A percentile compares a stretch with the other conserved stretches of the same genome.
Conservation (phyloP, 2,329 filamentous ascomycete species). For the Botrytis hyacinthi region DNA sequence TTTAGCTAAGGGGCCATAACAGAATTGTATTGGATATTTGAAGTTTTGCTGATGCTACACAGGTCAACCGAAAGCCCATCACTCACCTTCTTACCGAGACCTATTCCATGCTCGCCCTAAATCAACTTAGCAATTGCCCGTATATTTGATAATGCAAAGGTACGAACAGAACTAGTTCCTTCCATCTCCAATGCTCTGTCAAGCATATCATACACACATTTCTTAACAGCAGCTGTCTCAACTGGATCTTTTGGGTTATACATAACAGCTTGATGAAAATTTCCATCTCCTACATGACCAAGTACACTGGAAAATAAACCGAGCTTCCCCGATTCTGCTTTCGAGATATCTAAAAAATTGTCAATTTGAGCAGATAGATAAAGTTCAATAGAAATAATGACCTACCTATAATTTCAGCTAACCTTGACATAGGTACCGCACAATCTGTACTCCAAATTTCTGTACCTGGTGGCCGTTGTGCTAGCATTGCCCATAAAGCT, state of each 20-base stretch:
- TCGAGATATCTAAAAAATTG: slow-evolving; percentile 57
- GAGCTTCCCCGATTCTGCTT: slow-evolving; percentile 73
- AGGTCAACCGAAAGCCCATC: slow-evolving; percentile 45
- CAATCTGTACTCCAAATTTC: slow-evolving; percentile 77
- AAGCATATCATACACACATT: slow-evolving; percentile 83
- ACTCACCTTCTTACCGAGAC: slow-evolving; percentile 78
- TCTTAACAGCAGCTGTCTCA: slow-evolving; percentile 71
- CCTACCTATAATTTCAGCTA: slow-evolving; percentile 65
- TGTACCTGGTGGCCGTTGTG: slow-evolving; percentile 61
- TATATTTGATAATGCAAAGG: not conserved
- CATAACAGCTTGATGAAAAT: slow-evolving; percentile 90
- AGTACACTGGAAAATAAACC: slow-evolving; percentile 81
- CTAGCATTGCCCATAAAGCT: slow-evolving; percentile 75
- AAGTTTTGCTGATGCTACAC: slow-evolving; percentile 32
- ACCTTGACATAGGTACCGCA: slow-evolving; percentile 71
- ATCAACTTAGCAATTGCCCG: slow-evolving; percentile 18
- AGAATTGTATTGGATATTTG: not conserved
- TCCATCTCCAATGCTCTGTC: slow-evolving; percentile 86
- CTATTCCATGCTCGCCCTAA: slow-evolving; percentile 76
- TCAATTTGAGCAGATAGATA: not conserved
- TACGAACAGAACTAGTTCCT: slow-evolving; percentile 69
- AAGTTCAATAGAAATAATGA: too few species aligned
- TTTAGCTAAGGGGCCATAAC: not conserved
- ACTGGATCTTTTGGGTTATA: slow-evolving; percentile 70
- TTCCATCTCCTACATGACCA: slow-evolving; percentile 87